Conservation (phyloP, 2,329 filamentous ascomycete genomes). For the Alternaria panax region DNA sequence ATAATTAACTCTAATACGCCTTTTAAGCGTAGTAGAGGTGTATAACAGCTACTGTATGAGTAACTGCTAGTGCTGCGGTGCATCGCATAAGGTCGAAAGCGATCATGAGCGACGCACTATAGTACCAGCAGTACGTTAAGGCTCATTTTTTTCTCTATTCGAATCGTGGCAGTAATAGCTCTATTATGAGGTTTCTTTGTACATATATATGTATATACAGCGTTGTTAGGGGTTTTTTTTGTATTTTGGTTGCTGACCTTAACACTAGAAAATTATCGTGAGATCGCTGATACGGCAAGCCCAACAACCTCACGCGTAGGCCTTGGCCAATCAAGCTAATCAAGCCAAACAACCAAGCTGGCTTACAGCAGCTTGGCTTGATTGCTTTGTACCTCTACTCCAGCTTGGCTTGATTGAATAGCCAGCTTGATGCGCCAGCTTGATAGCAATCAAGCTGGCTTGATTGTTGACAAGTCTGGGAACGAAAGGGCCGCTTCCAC, state of each 20-base stretch:
- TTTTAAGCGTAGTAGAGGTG: background rate
- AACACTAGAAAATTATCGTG: background rate
- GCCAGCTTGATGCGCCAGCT: background rate
- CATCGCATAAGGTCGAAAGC: no score
- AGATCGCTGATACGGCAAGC: background rate
- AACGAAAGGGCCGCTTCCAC: no score
- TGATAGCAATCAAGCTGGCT: no score
- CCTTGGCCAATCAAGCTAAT: background rate
- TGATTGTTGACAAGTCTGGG: no score
- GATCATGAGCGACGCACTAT: no score
- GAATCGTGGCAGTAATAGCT: background rate
- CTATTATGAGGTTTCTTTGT: background rate
- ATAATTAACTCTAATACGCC: background rate
- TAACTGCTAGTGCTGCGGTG: background rate
- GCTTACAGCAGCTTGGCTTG: background rate
- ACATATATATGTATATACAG: background rate
- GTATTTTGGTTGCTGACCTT: background rate
- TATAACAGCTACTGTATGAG: background rate
- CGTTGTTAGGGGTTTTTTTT: background rate
- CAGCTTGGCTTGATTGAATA: background rate
- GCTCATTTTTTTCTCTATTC: background rate
- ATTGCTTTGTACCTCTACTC: background rate
- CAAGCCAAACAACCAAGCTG: background rate
- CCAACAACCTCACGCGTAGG: background rate
- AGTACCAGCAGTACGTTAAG: background rate